Conservation (phyloP, 2,329 filamentous ascomycete species). For the Colletotrichum noveboracense region DNA sequence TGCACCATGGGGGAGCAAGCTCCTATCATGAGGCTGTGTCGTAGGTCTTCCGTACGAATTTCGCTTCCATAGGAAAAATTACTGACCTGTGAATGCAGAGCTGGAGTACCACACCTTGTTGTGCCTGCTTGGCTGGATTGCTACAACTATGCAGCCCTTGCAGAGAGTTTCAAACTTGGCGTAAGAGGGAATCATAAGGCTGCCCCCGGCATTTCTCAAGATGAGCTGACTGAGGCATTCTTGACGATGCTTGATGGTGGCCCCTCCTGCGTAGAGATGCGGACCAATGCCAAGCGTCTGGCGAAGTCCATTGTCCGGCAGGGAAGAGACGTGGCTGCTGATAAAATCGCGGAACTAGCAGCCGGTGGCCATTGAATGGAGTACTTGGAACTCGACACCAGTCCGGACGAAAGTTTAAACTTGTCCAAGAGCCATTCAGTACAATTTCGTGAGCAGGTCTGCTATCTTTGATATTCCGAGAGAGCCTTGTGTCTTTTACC, state of each 20-base stretch:
- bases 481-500: neutral
- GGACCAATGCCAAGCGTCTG: slow-evolving; percentile 25
- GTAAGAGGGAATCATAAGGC: slow-evolving; percentile 39
- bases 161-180: slow-evolving; percentile 47
- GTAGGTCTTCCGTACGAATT: slow-evolving; percentile 30
- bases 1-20: slow-evolving; percentile 46
- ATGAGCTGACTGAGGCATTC: slow-evolving; percentile 31
- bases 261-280: slow-evolving; percentile 9
- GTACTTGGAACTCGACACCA: neutral
- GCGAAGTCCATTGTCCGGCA: slow-evolving; percentile 1
- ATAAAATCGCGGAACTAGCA: neutral
- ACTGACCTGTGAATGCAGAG: slow-evolving; percentile 29
- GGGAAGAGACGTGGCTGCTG: slow-evolving; percentile 18
- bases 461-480: neutral
- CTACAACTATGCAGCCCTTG: slow-evolving; percentile 47
- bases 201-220: slow-evolving; percentile 34
- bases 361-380: neutral
- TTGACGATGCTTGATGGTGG: slow-evolving; percentile 23
- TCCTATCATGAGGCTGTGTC: slow-evolving; percentile 48
- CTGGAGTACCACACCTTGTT: slow-evolving; percentile 49
- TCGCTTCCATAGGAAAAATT: neutral
- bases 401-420: fast-evolving
- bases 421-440: neutral
- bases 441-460: neutral
- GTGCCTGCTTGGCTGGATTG: slow-evolving; percentile 52